Base-by-base conservation (phyloP, 768 basidiomycete genomes). In the Leucocoprinus leucothites region DNA sequence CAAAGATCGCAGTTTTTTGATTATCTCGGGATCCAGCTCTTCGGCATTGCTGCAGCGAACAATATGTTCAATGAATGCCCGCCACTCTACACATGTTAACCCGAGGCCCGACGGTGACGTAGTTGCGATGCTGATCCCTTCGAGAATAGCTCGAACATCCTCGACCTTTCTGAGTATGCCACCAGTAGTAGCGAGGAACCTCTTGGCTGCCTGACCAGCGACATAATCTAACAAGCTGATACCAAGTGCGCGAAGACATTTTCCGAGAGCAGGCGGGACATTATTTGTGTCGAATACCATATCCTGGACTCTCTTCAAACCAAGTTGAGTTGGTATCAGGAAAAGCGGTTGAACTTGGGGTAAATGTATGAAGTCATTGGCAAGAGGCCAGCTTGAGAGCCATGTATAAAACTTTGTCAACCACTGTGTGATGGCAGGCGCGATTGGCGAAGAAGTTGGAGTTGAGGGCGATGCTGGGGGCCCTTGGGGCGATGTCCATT, bases 301-400 rank as follows among this genome's bases (percentile, higher is more conserved):
- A 25, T 56, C 54, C 19, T 49, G 14, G 1, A 49, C 16, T 28
- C 40, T 41, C 25, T 18, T 56, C 25, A 56, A n/a, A 9, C 54
- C 54, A 9, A 49, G 21, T 13, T 56, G 47, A 9, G 54, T 56
- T 5, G 54, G 54, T 5, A 56, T 28, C 14, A 56, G 16, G n/a
- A 42, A 43, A 2, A 56, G 19, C 2, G 21, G 5, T 5, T 41
- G 38, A 21, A 48, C n/a, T 24, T 49, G 40, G 7, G 43, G 42
- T 11, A 45, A 16, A n/a, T 38, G 43, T 8, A 53, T 26, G 21
- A 48, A 48, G 19, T 42, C 18, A 9, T 19, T 18, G 14, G 48
- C 40, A 22, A 43, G 24, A 3, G 47, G 28, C 48, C 42, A 40
- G 16, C 8, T 22, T 3, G 21, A 14, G 5, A 56, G 40, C 54